Conservation (phyloP, 768 basidiomycete species). For the Lepiota brunneoincarnata region DNA sequence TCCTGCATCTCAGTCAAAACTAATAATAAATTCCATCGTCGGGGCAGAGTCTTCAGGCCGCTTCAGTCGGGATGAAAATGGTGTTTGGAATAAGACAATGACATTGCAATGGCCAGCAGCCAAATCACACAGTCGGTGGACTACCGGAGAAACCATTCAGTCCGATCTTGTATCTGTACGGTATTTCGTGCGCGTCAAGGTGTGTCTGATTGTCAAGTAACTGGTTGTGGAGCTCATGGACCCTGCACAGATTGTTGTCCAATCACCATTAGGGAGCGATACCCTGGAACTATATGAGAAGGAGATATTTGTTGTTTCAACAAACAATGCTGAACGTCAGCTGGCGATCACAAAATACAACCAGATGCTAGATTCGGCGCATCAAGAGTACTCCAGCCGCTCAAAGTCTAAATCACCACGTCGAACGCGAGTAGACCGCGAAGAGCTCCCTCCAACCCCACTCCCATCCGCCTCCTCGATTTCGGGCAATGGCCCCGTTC, state of each 20-base stretch:
- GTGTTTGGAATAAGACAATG: conserved; percentile 62
- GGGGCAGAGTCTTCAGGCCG: conserved; percentile 57
- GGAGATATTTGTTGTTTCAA: conserved; percentile 65
- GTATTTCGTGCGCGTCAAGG: conserved; percentile 73
- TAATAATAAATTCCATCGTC: conserved; percentile 50
- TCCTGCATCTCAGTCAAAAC: conserved; percentile 30
- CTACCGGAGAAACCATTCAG: conserved; percentile 74
- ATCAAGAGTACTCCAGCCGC: conserved; percentile 26
- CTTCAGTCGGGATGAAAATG: conserved; percentile 53
- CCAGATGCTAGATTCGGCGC: conserved; percentile 32
- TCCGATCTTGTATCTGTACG: conserved; percentile 62
- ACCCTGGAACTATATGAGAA: conserved; percentile 67
- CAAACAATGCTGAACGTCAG: conserved; percentile 66
- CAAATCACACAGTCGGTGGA: conserved; percentile 71
- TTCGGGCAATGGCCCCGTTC: not conserved
- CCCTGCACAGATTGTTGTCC: conserved; percentile 38
- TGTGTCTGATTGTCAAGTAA: conserved; percentile 21
- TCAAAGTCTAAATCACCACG: conserved; percentile 61
- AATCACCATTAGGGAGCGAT: conserved; percentile 60
- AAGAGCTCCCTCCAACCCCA: conserved; percentile 37
- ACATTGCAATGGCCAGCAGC: conserved; percentile 71
- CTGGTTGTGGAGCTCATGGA: not conserved
- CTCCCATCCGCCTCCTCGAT: conserved; percentile 18
- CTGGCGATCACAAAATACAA: conserved; percentile 60
- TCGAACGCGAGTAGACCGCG: conserved; percentile 33